Evolutionary conservation across 495 filamentous ascomycete species (phyloP), one percentile per base, ranked within the genome.

Genomic region (Haplographium delicatum): DNA sequence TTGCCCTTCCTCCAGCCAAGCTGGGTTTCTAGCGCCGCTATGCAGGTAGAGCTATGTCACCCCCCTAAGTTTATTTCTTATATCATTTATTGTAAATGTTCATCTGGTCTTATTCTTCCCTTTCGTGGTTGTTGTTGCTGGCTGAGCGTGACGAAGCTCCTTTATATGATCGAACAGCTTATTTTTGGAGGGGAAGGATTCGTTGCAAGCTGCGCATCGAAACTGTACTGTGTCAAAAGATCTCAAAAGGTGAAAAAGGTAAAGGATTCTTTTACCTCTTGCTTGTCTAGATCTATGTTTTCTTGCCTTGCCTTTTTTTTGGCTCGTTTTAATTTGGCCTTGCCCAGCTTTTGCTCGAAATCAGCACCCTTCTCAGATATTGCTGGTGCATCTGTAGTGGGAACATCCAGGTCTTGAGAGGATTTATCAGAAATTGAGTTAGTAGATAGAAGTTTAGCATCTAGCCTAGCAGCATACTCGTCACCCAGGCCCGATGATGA

Each of bases 291-390:
- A 2, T 67, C 53, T 15, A 63, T 65, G 15, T 66, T 64, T 16
- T 78, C 73, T 47, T 77, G 67, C 27, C 80, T 76, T 23, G 86
- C 85, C 15, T 84, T 85, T 59, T 81, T 88, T 65, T 89, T 96
- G 33, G 87, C 84, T 35, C 87, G 78, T 63, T 88, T 96, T 51
- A 85, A 78, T 62, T 91, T 96, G 7, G 93, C 93, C 64, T 91
- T 95, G 20, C 93, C 91, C 2, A 87, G 52, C 28, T 54, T 57
- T 13, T 27, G 49, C 7, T 34, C 25, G 15, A 23, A 72, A 28
- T 50, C 54, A 43, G 48, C 16, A 61, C 56, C 45, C 15, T 33
- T 35, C 48, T 56, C 33, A 57, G 52, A 15, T 40, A 18, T 15
- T 22, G 19, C 11, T 19, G 45, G 3, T 2, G 20, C 41, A 8